These are phyloP conservation scores for Chrysoporthe deuterocubensis DNA, from an alignment of 2,329 filamentous ascomycete species.

Conservation along the genomic window DNA sequence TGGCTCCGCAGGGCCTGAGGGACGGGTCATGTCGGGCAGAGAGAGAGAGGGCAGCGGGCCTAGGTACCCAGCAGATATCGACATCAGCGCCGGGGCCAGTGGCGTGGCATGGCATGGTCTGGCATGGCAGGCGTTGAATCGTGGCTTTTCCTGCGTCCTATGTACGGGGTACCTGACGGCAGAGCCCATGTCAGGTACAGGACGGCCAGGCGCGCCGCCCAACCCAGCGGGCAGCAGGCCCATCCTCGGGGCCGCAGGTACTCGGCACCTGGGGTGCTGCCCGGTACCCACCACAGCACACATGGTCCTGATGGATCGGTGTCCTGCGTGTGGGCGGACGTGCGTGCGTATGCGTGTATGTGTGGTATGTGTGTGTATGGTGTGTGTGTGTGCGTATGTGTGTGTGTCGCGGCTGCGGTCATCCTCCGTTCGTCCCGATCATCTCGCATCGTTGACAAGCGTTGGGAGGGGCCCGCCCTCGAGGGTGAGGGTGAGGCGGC, in stretches of 20 bases:
- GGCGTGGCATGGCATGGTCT: background rate
- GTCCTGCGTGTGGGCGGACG: too few species aligned
- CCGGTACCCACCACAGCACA: background rate
- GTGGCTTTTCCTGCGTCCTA: background rate
- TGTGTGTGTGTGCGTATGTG: too few species aligned
- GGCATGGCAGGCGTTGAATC: background rate
- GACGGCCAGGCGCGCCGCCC: background rate
- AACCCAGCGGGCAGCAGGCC: background rate
- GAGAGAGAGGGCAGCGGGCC: background rate
- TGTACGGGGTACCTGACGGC: background rate
- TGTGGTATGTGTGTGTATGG: background rate
- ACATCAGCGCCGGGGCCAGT: background rate
- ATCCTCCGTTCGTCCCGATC: slow-evolving; percentile 21
- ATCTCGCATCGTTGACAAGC: slow-evolving; percentile 1
- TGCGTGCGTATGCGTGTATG: background rate
- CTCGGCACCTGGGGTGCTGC: background rate
- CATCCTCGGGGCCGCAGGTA: slow-evolving; percentile 8
- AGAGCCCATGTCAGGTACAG: slow-evolving; percentile 28
- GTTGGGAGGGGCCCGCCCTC: background rate
- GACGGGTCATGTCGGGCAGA: background rate
- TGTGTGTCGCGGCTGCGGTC: slow-evolving; percentile 13
- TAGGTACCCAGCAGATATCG: background rate
- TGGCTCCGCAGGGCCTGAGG: background rate
- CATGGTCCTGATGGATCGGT: background rate
- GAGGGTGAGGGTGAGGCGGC: background rate